Percentiles rank a stretch among this genome's conserved stretches.
Conservation (phyloP, 164 flowering plant species). For the grape (Vitis vinifera) region DNA sequence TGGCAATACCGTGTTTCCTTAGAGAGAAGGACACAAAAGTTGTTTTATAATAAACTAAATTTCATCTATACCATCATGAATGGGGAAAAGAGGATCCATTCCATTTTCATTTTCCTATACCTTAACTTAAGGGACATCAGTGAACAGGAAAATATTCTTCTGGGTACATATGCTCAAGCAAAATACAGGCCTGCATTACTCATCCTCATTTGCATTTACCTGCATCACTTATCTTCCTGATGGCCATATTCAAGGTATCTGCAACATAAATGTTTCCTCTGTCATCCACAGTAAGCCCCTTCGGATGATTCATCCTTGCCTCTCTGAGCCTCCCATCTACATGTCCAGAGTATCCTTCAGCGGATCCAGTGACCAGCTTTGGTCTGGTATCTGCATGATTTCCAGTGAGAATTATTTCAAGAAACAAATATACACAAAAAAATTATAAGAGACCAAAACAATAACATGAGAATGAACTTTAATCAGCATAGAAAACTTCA, state of each 20-base stretch:
- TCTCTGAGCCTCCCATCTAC: constrained; percentile 88
- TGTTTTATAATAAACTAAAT: too few relatives aligned
- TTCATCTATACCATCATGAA: too few relatives aligned
- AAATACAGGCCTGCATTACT: background rate
- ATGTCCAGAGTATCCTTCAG: constrained; percentile 89
- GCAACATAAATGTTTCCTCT: constrained; percentile 88
- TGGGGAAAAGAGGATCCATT: too few relatives aligned
- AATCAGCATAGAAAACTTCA: too few relatives aligned
- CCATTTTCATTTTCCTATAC: too few relatives aligned
- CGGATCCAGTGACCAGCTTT: constrained; percentile 79
- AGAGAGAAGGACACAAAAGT: too few relatives aligned
- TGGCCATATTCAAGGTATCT: constrained; percentile 89
- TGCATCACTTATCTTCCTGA: constrained; percentile 88
- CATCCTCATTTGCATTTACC: constrained; percentile 36
- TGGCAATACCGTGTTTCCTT: background rate
- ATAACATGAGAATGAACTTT: too few relatives aligned
- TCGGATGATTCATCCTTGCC: constrained; percentile 89
- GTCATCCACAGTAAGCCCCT: constrained; percentile 83
- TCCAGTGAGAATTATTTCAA: constrained; percentile 1
- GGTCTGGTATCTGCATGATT: constrained; percentile 80
- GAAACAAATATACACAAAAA: background rate
- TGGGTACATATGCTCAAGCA: background rate
- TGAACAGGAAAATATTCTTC: background rate
- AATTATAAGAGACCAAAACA: background rate
- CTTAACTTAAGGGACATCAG: too few relatives aligned